Percentiles rank a stretch among this genome's conserved stretches.
Conservation (phyloP, 2,329 filamentous ascomycete species). For the Metarhizium guizhouense region DNA sequence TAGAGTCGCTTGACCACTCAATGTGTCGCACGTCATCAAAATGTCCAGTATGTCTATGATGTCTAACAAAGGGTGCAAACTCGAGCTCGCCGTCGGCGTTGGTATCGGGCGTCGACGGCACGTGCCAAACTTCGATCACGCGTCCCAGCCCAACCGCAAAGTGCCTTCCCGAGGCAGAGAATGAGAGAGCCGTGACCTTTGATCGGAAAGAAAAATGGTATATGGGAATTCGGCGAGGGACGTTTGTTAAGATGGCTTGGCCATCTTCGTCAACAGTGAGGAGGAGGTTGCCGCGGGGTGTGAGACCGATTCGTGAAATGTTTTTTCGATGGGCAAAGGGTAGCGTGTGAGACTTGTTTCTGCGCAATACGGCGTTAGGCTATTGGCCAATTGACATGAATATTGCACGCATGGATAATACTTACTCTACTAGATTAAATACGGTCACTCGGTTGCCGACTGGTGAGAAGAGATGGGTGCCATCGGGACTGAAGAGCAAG, state of each 20-base stretch:
- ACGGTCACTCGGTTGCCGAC: constrained; percentile 94
- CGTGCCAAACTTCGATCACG: constrained; percentile 91
- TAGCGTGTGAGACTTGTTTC: constrained; percentile 80
- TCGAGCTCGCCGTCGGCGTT: constrained; percentile 75
- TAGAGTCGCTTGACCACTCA: constrained; percentile 91
- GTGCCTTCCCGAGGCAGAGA: constrained; percentile 82
- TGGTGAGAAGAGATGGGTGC: constrained; percentile 88
- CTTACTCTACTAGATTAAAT: constrained; percentile 91
- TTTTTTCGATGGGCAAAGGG: constrained; percentile 92
- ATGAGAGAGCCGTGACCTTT: constrained; percentile 74
- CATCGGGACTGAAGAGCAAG: constrained; percentile 91
- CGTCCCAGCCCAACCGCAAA: constrained; percentile 85
- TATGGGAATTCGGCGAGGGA: constrained; percentile 74
- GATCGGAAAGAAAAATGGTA: constrained; percentile 94
- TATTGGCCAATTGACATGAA: neutral
- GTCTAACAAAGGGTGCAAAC: constrained; percentile 87
- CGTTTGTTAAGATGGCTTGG: constrained; percentile 84
- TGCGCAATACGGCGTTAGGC: constrained; percentile 21
- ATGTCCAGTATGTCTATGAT: constrained; percentile 79
- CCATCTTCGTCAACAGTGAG: constrained; percentile 93
- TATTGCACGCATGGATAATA: neutral
- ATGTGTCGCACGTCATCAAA: constrained; percentile 81
- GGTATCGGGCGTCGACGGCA: constrained; percentile 78
- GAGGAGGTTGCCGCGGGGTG: constrained; percentile 83
- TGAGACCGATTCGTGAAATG: constrained; percentile 78